Base-by-base conservation (phyloP, 805 yeast genomes). In the Komagataella phaffii region DNA sequence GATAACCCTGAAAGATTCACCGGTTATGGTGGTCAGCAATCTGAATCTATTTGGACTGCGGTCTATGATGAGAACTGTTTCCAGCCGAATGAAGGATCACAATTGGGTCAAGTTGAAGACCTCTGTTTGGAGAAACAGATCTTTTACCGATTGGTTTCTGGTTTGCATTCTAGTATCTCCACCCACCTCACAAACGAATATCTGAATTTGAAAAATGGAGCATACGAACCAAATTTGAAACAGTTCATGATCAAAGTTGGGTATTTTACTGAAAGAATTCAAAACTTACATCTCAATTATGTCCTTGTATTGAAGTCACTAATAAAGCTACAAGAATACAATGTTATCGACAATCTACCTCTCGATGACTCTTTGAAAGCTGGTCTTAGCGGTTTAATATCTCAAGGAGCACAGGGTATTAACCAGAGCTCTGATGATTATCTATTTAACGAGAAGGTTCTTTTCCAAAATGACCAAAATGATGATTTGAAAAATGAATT, bases 1-100 rank as follows among this genome's bases (percentile, higher is more conserved):
- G 87, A 85, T 51, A 95, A 95, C 62, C 96, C 96, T 0, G 99
- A 93, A 66, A 74, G 98, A 60, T 93, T 87, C 69, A 95, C 99
- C 0, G 99, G 99, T 0, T 93, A 93, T 62, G 85, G 89, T 36
- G 99, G 99, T 30, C 80, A 83, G 50, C 96, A 93, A 61, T 88
- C 96, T 19, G 80, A 83, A 57, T 88, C 85, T 62, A 88, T 93
- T 48, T 93, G 99, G 99, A 74, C 80, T 45, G 88, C 95, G 57
- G 89, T 93, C 24, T 93, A 93, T 66, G 82, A 80, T 46, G 96
- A 93, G 59, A 90, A 90, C 70, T 89, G 96, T 64, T 90, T 90
- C 68, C 59, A 57, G 49, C 45, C 59, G 30, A 50, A 51, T n/a
- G 50, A 45, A 12, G 68, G 65, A 4, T 19, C 18, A 44, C 50